Evolutionary conservation across 345 rosid genomes (phyloP).

Genomic region (Noccaea bulbosa): DNA sequence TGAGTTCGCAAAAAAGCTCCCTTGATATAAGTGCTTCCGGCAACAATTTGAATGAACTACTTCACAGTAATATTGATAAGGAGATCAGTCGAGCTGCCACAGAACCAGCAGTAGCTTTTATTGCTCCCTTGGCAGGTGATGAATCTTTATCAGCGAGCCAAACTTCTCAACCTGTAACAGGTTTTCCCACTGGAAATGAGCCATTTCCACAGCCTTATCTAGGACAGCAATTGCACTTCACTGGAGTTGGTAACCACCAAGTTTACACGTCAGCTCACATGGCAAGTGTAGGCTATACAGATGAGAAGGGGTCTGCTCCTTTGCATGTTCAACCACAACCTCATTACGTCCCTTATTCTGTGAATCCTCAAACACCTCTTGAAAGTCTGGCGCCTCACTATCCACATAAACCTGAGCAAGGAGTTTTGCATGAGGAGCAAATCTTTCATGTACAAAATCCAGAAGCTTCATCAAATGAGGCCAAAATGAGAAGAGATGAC

Average conservation of each 20-base stretch:
- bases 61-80: slow-evolving; percentile 32
- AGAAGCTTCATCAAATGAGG: slow-evolving; percentile 37
- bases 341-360: slow-evolving; percentile 37
- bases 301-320: slow-evolving; percentile 41
- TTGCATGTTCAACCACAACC: slow-evolving; percentile 39
- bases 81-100: slow-evolving; percentile 42
- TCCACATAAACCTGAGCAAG: slow-evolving; percentile 39
- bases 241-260: slow-evolving; percentile 41
- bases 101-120: slow-evolving; percentile 42
- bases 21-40: slow-evolving; percentile 29
- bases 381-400: slow-evolving; percentile 36
- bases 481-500: slow-evolving; percentile 41
- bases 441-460: slow-evolving; percentile 38
- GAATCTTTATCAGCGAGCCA: slow-evolving; percentile 36
- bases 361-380: slow-evolving; percentile 38
- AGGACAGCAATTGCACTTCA: slow-evolving; percentile 37
- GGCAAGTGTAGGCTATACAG: slow-evolving; percentile 34
- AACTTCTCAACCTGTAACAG: slow-evolving; percentile 44
- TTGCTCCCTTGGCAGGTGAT: slow-evolving; percentile 30
- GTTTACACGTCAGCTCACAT: slow-evolving; percentile 42
- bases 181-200: slow-evolving; percentile 30
- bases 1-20: slow-evolving; percentile 36
- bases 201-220: slow-evolving; percentile 43
- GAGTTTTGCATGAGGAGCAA: slow-evolving; percentile 32
- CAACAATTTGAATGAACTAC: slow-evolving; percentile 42